A percentile compares a stretch with the other conserved stretches of the same genome.
phyloP scores from a whole-genome alignment of 23 red algal species.

The Chondrus crispus region DNA sequence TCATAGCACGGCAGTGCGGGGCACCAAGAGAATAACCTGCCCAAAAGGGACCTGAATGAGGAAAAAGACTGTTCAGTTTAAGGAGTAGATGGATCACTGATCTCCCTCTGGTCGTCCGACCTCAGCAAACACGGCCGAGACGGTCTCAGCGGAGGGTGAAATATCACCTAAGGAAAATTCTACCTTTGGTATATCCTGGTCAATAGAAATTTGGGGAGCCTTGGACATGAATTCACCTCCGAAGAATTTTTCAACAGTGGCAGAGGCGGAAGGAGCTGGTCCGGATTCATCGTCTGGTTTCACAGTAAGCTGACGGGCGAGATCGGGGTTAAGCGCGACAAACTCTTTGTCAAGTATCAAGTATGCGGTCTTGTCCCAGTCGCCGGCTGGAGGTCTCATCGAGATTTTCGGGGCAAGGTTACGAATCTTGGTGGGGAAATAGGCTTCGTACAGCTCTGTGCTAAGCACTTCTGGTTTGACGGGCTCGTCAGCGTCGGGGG shows the following conservation, averaged over 20 bases:
- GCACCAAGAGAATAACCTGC: no score
- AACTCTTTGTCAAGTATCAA: background rate
- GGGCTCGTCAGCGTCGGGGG: background rate
- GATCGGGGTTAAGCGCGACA: background rate
- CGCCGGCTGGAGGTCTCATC: background rate
- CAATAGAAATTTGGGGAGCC: background rate
- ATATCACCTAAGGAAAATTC: no score
- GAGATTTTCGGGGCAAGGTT: conserved; percentile 30
- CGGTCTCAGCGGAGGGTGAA: no score
- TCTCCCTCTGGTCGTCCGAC: no score
- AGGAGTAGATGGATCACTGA: no score
- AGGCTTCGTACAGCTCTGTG: conserved; percentile 12
- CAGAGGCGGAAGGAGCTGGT: background rate
- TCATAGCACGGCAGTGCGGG: no score
- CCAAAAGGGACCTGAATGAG: no score
- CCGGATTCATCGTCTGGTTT: background rate
- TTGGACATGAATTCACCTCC: background rate
- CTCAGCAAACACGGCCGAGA: no score
- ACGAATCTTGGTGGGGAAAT: conserved; percentile 19
- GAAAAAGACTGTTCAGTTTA: no score
- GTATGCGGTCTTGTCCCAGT: background rate
- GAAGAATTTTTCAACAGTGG: background rate
- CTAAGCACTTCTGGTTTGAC: background rate
- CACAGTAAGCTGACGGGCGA: background rate
- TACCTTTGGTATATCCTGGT: background rate